Evolutionary conservation across 768 basidiomycete genomes (phyloP).

Genomic region (Pleurotus ostreatus): DNA sequence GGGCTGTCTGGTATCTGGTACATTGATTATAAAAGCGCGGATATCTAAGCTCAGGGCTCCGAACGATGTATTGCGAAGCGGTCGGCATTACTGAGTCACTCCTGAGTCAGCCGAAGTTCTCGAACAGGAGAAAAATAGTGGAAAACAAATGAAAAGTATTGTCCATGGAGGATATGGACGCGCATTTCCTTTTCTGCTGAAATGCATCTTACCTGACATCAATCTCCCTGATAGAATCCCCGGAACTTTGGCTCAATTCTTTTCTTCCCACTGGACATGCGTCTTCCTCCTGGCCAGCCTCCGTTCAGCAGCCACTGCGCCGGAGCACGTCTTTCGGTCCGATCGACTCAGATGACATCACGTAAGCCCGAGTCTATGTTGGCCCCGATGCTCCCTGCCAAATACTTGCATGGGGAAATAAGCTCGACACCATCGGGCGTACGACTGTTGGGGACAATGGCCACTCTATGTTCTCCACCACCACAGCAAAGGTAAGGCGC

Average conservation of each 20-base stretch:
- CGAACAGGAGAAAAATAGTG: neutral
- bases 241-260: too few species aligned
- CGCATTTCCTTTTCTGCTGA: neutral
- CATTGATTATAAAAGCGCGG: conserved; percentile 5
- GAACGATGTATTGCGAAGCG: neutral
- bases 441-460: too few species aligned
- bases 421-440: too few species aligned
- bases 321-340: conserved; percentile 2
- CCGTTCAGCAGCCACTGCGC: neutral
- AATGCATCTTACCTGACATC: neutral
- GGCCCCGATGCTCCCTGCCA: neutral
- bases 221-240: neutral
- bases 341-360: conserved; percentile 12
- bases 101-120: neutral
- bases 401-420: neutral
- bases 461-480: neutral
- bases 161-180: neutral
- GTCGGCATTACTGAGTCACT: conserved; percentile 4
- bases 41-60: neutral
- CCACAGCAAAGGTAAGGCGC: conserved; percentile 4
- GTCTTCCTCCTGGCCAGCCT: conserved; percentile 1
- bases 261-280: neutral
- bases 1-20: too few species aligned
- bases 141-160: neutral
- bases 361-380: conserved; percentile 8